Evolutionary conservation across 176 grass and related monocot species (phyloP).

Genomic region (Hordeum vulgare): MorexV3_pseudomolecules_assembly NC_058521.1:118512936-118513435

Average conservation of each 20-base stretch:
- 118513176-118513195: slow-evolving; percentile 57
- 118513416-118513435: slow-evolving; percentile 45
- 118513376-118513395: not conserved
- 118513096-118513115: not conserved
- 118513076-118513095: not conserved
- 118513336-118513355: slow-evolving; percentile 72
- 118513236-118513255: slow-evolving; percentile 57
- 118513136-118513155: slow-evolving; percentile 78
- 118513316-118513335: slow-evolving; percentile 38
- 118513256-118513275: slow-evolving; percentile 26
- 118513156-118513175: slow-evolving; percentile 54
- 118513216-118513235: slow-evolving; percentile 51
- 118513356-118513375: slow-evolving; percentile 9
- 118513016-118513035: not conserved
- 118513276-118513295: slow-evolving; percentile 49
- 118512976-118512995: not conserved
- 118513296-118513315: slow-evolving; percentile 30
- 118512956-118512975: not conserved
- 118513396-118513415: slow-evolving; percentile 20
- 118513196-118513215: slow-evolving; percentile 63
- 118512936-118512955: slow-evolving; percentile 40
- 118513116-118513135: slow-evolving; percentile 47
- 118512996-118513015: not conserved
- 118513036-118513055: slow-evolving; percentile 15
- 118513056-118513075: slow-evolving; percentile 9